Evolutionary conservation across 2,329 filamentous ascomycete genomes (phyloP), one percentile per base, ranked within the genome.

Genomic region (Claviceps arundinis): DNA sequence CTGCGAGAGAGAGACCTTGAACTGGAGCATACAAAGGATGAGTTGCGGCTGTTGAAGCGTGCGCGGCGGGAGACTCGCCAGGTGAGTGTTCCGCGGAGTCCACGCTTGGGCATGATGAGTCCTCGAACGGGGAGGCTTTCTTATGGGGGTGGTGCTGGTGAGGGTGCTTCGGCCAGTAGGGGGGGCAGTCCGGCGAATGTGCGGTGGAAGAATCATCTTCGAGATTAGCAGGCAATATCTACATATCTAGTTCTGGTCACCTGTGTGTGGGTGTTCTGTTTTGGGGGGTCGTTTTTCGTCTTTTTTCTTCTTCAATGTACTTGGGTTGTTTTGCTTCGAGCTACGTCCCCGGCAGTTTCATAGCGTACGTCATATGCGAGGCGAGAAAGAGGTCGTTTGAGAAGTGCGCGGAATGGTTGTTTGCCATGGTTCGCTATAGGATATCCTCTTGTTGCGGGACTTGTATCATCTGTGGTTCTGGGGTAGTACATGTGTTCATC

Each of bases 51-150:
- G 42, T 60, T 74, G 42, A 74, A 71, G 58, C 76, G 70, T 54
- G 71, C 70, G 17, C 72, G 78, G 5, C 69, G 78, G 46, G 77
- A 80, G 62, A 81, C 78, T 3, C 67, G 78, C 38, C 73, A 76
- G 59, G 70, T 66, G 50, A 81, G 77, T 57, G 76, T 79, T 22
- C 78, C 78, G 48, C 74, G 75, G 22, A 81, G 77, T 59, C 78
- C 78, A n/a, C 70, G 75, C 6, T 67, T 74, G 56, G 69, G 71
- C 37, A 66, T 78, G 50, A 73, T 78, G 67, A 80, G 77, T 55
- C 77, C 77, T 2, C 67, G 65, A n/a, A 51, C 61, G 5, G 61
- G 58, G 11, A 62, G 63, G 37, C 59, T 53, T n/a, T 64, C 42
- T 17, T 26, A 52, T 41, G 51, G 46, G 30, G 30, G 49, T n/a